These are phyloP conservation scores for Cucurbita maxima DNA, from an alignment of 306 rosid species.

Conservation along the genomic window DNA sequence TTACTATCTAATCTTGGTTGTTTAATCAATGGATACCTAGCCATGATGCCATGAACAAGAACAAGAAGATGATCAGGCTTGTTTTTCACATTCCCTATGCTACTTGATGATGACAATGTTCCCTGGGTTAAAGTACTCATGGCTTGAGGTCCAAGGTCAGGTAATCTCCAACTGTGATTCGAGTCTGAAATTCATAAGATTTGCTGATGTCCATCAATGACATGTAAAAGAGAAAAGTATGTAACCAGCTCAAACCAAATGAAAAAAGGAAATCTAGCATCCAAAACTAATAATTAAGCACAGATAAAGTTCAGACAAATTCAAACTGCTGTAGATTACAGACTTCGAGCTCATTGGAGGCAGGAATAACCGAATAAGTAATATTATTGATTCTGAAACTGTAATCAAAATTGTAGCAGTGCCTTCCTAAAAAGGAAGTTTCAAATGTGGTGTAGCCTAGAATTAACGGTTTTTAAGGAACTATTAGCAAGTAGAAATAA, in stretches of 20 bases:
- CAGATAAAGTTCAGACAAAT: neutral
- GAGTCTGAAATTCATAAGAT: constrained; percentile 35
- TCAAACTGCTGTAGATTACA: neutral
- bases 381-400: neutral
- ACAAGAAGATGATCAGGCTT: constrained; percentile 88
- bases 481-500: neutral
- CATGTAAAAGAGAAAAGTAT: neutral
- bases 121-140: constrained; percentile 45
- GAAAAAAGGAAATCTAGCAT: neutral
- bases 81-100: constrained; percentile 19
- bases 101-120: constrained; percentile 21
- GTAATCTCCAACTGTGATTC: constrained; percentile 38
- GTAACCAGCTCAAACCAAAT: neutral
- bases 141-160: constrained; percentile 34
- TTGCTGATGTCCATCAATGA: constrained; percentile 9
- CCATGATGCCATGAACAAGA: constrained; percentile 91
- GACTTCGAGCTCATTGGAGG: neutral
- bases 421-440: neutral
- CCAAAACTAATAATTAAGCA: neutral
- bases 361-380: neutral
- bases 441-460: neutral
- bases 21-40: constrained; percentile 43
- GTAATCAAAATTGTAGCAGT: neutral
- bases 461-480: neutral
- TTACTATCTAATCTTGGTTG: neutral